Percentiles rank a stretch among this genome's conserved stretches.
Evolutionary conservation across 1,284 basidiomycete genomes (phyloP).

Genomic region (Leccinum insigne): DNA sequence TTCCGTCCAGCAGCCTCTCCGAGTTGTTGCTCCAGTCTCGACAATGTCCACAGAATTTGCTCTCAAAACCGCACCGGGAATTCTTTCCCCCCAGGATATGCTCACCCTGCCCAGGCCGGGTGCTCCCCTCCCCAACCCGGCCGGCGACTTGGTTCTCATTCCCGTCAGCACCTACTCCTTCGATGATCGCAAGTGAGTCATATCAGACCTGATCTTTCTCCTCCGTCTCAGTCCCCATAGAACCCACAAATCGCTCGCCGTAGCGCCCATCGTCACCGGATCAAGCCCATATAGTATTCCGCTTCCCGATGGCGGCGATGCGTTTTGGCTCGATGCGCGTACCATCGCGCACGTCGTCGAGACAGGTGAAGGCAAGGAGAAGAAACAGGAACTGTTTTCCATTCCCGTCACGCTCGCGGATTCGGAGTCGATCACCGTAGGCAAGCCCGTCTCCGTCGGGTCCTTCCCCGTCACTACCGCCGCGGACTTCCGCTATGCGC

Average conservation of each 20-base stretch:
- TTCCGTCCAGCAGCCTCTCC: conserved; percentile 50
- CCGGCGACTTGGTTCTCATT: conserved; percentile 67
- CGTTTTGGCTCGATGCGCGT: conserved; percentile 72
- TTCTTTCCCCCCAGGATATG: conserved; percentile 75
- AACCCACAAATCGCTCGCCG: conserved; percentile 67
- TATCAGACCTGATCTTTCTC: background rate
- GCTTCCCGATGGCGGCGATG: conserved; percentile 63
- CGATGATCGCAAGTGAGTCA: conserved; percentile 65
- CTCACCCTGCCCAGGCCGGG: conserved; percentile 72
- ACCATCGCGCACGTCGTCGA: conserved; percentile 70
- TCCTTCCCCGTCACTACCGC: conserved; percentile 67
- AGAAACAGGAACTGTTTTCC: conserved; percentile 57
- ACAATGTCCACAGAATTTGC: conserved; percentile 44
- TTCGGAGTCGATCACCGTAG: conserved; percentile 30
- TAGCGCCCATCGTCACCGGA: conserved; percentile 54
- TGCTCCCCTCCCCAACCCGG: conserved; percentile 59
- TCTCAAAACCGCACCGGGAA: conserved; percentile 54
- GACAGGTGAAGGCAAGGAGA: conserved; percentile 44
- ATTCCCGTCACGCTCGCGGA: conserved; percentile 46
- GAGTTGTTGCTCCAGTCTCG: conserved; percentile 23
- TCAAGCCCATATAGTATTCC: conserved; percentile 51
- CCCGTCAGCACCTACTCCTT: conserved; percentile 71
- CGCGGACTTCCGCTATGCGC: conserved; percentile 68
- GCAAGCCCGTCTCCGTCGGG: conserved; percentile 45
- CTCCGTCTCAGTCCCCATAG: conserved; percentile 36